Conservation (phyloP, 1,139 yeast genomes). For the Fermentozyma sake region DNA sequence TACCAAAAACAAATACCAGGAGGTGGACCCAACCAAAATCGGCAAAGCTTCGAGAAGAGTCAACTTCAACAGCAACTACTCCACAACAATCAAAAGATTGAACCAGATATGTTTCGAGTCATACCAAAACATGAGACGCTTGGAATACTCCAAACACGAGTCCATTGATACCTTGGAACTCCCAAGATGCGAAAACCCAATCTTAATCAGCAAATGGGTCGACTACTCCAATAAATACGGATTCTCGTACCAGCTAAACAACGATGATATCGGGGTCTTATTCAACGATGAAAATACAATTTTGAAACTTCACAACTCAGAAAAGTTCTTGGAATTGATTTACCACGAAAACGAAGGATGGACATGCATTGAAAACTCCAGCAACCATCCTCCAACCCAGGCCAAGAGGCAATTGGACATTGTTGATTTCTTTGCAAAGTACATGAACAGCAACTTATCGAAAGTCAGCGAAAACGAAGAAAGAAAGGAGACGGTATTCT, state of each 20-base stretch:
- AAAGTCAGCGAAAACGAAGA: conserved; percentile 63
- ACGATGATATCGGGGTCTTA: conserved; percentile 88
- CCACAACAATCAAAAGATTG: conserved; percentile 36
- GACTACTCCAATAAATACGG: conserved; percentile 97
- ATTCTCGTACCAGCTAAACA: conserved; percentile 85
- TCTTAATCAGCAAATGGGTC: conserved; percentile 92
- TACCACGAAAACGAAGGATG: conserved; percentile 65
- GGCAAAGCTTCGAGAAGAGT: conserved; percentile 37
- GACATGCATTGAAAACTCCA: conserved; percentile 63
- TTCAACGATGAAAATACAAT: conserved; percentile 82
- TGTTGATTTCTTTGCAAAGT: conserved; percentile 77
- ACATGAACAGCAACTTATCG: conserved; percentile 77
- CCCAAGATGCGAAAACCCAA: conserved; percentile 56
- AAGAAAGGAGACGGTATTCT: conserved; percentile 61
- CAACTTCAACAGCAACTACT: conserved; percentile 39
- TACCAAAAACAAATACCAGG: conserved; percentile 82
- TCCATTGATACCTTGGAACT: conserved; percentile 33
- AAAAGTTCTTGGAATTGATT: conserved; percentile 58
- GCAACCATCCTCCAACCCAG: conserved; percentile 53
- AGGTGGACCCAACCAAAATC: conserved; percentile 45
- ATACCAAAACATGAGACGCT: conserved; percentile 38
- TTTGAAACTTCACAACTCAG: conserved; percentile 61
- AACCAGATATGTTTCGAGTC: conserved; percentile 39
- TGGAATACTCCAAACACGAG: conserved; percentile 32
- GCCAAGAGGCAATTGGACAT: conserved; percentile 72